These are phyloP conservation scores for Sugiyamaella americana DNA, from an alignment of 805 yeast species.

Conservation along the genomic window DNA sequence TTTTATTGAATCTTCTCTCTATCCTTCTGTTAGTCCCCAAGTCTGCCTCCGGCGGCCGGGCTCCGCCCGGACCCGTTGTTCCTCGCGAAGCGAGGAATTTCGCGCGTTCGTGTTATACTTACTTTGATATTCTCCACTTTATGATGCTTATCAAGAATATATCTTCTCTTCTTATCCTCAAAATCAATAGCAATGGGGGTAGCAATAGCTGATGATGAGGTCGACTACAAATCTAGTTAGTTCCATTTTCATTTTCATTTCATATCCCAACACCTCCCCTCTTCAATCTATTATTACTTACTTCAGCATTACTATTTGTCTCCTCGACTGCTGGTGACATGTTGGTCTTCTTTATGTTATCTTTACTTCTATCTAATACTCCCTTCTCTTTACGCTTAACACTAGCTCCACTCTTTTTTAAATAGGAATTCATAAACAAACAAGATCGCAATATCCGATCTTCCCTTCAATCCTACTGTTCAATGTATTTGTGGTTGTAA, in stretches of 20 bases:
- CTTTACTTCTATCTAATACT: not conserved
- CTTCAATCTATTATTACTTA: not conserved
- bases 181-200: not conserved
- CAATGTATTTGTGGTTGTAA: not conserved
- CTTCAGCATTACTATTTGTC: not conserved
- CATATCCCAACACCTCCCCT: not conserved
- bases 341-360: not conserved
- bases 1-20: conserved; percentile 35
- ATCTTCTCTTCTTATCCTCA: conserved; percentile 14
- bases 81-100: not conserved
- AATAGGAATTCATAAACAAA: too few species aligned
- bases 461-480: too few species aligned
- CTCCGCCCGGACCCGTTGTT: not conserved
- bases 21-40: not conserved
- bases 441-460: too few species aligned
- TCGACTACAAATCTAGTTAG: not conserved
- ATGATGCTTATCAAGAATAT: conserved; percentile 15
- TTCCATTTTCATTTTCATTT: not conserved
- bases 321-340: not conserved
- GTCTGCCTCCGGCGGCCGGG: not conserved
- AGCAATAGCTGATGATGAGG: not conserved
- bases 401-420: too few species aligned
- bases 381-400: too few species aligned
- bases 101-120: not conserved
- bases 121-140: conserved; percentile 12